phyloP scores from a whole-genome alignment of 345 rosid species.

The Geranium brycei region DNA sequence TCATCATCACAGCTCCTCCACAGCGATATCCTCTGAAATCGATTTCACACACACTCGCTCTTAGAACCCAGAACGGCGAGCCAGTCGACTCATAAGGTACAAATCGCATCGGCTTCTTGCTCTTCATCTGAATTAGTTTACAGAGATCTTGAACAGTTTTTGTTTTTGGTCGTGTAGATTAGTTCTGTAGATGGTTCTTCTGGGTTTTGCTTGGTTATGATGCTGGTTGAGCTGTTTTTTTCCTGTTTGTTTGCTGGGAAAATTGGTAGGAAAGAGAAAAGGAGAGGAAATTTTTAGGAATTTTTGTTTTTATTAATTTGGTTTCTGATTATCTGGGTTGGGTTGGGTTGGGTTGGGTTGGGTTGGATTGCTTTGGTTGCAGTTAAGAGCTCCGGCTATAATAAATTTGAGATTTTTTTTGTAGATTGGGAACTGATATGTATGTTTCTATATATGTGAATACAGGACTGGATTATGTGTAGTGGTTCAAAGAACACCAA shows the following conservation, averaged over 20 bases:
- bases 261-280: background rate
- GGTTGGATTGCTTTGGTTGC: too few species aligned
- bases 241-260: background rate
- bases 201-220: background rate
- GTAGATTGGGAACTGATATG: conserved; percentile 4
- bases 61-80: too few species aligned
- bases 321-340: background rate
- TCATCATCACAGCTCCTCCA: background rate
- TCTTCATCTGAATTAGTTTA: background rate
- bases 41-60: background rate
- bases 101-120: background rate
- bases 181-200: background rate
- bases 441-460: conserved; percentile 7
- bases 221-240: background rate
- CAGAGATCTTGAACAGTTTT: background rate
- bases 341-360: too few species aligned
- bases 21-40: background rate
- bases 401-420: background rate
- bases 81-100: background rate
- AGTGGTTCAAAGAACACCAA: conserved; percentile 32
- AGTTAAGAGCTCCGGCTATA: too few species aligned
- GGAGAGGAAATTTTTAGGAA: too few species aligned
- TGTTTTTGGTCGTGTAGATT: background rate
- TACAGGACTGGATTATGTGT: conserved; percentile 50
- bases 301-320: background rate